Conservation (phyloP, 2,329 filamentous ascomycete species). For the Alternaria rosae region DNA sequence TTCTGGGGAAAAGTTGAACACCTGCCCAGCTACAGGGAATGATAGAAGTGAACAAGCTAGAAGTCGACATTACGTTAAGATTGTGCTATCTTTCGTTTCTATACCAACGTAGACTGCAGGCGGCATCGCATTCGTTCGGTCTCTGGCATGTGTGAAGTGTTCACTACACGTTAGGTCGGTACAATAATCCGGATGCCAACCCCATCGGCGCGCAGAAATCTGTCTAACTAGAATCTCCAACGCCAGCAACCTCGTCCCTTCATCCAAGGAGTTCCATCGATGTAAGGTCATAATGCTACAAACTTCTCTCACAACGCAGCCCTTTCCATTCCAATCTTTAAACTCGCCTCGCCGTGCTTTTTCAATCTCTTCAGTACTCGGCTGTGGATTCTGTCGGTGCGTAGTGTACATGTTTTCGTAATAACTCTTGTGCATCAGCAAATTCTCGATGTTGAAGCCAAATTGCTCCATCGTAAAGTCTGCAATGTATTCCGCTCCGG, state of each 20-base stretch:
- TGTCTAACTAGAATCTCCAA: not conserved
- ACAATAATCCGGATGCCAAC: not conserved
- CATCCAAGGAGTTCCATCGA: not conserved
- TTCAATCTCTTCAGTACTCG: not conserved
- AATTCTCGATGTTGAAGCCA: not conserved
- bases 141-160: not conserved
- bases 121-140: not conserved
- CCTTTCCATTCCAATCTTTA: not conserved
- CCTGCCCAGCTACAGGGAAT: not conserved
- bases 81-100: not conserved
- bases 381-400: not conserved
- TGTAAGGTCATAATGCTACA: not conserved
- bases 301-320: not conserved
- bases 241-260: not conserved
- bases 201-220: not conserved
- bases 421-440: slow-evolving; percentile 2
- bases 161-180: not conserved
- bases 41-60: not conserved
- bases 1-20: not conserved
- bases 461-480: slow-evolving; percentile 15
- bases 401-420: not conserved
- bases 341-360: not conserved
- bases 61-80: not conserved
- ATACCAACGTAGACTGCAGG: not conserved
- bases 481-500: slow-evolving; percentile 6